Conservation (phyloP, 805 yeast genomes). For the Alloascoidea africana region DNA sequence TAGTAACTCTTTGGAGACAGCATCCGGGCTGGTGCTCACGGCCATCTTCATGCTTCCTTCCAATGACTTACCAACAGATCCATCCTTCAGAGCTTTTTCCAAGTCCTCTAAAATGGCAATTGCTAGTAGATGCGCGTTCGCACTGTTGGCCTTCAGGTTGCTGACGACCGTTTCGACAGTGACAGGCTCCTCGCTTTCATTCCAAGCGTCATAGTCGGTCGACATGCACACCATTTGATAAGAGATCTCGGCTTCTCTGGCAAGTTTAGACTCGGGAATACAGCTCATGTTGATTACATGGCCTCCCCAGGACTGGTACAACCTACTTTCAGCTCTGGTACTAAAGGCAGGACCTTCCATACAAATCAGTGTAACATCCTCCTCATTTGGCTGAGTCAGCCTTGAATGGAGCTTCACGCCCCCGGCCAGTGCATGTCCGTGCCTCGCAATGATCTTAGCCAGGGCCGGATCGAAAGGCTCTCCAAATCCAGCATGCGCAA, state of each 20-base stretch:
- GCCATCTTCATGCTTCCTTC: constrained; percentile 66
- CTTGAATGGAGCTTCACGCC: constrained; percentile 50
- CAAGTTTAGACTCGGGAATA: constrained; percentile 93
- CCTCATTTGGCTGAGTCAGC: constrained; percentile 43
- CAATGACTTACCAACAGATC: constrained; percentile 55
- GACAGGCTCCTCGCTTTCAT: constrained; percentile 87
- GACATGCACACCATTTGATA: constrained; percentile 99
- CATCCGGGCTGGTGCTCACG: constrained; percentile 63
- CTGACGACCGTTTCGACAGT: constrained; percentile 96
- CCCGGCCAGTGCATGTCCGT: constrained; percentile 24
- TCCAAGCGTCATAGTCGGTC: constrained; percentile 98
- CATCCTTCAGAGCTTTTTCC: constrained; percentile 37
- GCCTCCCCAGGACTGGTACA: constrained; percentile 84
- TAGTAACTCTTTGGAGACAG: constrained; percentile 56
- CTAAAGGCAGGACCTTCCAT: constrained; percentile 99
- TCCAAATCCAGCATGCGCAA: constrained; percentile 95
- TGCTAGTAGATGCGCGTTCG: constrained; percentile 72
- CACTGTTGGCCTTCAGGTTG: constrained; percentile 73
- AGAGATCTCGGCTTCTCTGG: constrained; percentile 92
- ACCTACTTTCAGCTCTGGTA: constrained; percentile 87
- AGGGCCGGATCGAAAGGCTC: constrained; percentile 83
- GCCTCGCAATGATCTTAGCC: constrained; percentile 46
- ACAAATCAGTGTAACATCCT: constrained; percentile 76
- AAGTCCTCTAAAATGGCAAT: constrained; percentile 51
- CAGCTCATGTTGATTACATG: constrained; percentile 94